Evolutionary conservation across 495 filamentous ascomycete species (phyloP), one percentile per base, ranked within the genome.

Genomic region (Annulohypoxylon moriforme): DNA sequence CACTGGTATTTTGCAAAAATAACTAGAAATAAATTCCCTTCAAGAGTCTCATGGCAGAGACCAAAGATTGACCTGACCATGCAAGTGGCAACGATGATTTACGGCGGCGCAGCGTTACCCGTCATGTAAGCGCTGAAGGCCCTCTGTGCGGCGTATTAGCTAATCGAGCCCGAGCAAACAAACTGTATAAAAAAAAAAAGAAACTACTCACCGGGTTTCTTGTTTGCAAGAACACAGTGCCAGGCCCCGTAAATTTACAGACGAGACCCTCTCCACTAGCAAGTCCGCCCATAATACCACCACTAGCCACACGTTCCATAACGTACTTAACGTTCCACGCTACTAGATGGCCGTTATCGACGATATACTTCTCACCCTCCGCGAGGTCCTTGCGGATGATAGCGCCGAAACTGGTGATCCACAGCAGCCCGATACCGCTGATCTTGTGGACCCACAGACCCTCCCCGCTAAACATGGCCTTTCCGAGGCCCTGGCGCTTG

Each of bases 271-370:
- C 96, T 2, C 88, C 90, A 1, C 92, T 89, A 33, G 89, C 88
- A 20, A 96, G 80, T 24, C 88, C 87, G 24, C 92, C 94, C 5
- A 98, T 90, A 47, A 99, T 88, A 24, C 96, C 96, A 11, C 96
- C 96, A 18, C 91, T 94, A 0, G 96, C 89, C 10, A 94, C 92
- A 8, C 96, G 91, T 80, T 97, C 93, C 49, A 98, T 88, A 10
- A 90, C 83, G 75, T 98, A 99, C 68, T 96, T 92, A 78, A 93
- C 95, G 75, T 98, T 98, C 96, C 96, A 99, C 4, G 96, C 96
- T 0, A 99, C 94, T 5, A 99, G 83, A 69, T 99, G 94, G 9
- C 94, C 95, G 74, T 99, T 99, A 74, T 99, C 94, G 57, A 99
- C 89, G 63, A 94, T 92, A 78, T 97, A 99, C 61, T 89, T 89